Conservation (phyloP, 768 basidiomycete species). For the Tricholomella constricta region DNA sequence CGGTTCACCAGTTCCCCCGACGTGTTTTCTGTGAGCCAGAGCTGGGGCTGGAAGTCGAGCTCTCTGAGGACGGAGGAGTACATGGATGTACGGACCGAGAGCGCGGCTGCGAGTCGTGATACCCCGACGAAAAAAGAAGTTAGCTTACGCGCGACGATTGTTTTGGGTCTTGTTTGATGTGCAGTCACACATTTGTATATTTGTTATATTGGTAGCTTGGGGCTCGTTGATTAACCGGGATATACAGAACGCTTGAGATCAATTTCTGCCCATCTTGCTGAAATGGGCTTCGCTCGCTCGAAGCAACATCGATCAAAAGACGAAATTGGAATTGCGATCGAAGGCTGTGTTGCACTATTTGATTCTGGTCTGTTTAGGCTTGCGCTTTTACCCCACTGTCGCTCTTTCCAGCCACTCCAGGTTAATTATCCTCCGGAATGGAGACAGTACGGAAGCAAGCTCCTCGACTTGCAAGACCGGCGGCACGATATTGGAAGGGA, state of each 20-base stretch:
- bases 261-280: too few species aligned
- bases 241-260: too few species aligned
- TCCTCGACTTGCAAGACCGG: slow-evolving; percentile 76
- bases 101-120: slow-evolving; percentile 22
- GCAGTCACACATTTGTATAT: not conserved
- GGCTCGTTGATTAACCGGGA: too few species aligned
- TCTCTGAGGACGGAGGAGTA: slow-evolving; percentile 53
- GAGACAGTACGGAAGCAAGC: slow-evolving; percentile 64
- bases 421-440: slow-evolving; percentile 17
- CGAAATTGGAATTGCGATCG: not conserved
- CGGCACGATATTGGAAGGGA: slow-evolving; percentile 87
- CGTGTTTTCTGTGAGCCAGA: slow-evolving; percentile 80
- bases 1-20: slow-evolving; percentile 87
- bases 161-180: slow-evolving; percentile 69
- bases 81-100: slow-evolving; percentile 41
- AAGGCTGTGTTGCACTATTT: slow-evolving; percentile 11
- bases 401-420: not conserved
- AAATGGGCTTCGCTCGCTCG: too few species aligned
- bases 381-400: not conserved
- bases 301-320: too few species aligned
- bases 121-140: slow-evolving; percentile 41
- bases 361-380: slow-evolving; percentile 11
- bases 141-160: slow-evolving; percentile 78
- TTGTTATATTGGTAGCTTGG: too few species aligned
- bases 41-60: slow-evolving; percentile 90